A percentile compares a stretch with the other conserved stretches of the same genome.
Conservation (phyloP, 192 early-diverging fungal species). For the Gaertneriomyces semiglobifer region DNA sequence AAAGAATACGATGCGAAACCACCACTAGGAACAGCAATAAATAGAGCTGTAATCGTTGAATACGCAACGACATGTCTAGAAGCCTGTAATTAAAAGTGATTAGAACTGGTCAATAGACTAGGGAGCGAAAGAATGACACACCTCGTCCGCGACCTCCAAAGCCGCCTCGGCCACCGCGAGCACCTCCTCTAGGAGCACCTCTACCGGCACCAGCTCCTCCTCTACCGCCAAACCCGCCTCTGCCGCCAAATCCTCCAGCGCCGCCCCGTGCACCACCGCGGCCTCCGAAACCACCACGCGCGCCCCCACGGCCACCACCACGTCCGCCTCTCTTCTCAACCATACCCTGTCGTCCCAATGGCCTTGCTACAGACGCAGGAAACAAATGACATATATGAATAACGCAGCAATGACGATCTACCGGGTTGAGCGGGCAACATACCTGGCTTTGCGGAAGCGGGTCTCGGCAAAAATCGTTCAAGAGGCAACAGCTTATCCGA, state of each 20-base stretch:
- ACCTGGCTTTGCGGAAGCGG: conserved; percentile 65
- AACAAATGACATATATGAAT: not conserved
- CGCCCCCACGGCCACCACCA: conserved; percentile 39
- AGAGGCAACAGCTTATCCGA: conserved; percentile 91
- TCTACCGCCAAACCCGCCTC: conserved; percentile 22
- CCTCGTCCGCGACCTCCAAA: conserved; percentile 28
- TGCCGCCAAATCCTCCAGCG: conserved; percentile 22
- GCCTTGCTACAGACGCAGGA: conserved; percentile 56
- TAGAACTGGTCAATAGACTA: not conserved
- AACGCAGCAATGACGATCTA: not conserved
- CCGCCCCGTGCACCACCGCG: conserved; percentile 31
- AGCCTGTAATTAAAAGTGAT: too few relatives aligned
- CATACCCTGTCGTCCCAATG: conserved; percentile 57
- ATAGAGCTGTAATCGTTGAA: too few relatives aligned
- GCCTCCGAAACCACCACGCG: conserved; percentile 45
- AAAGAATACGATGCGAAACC: too few relatives aligned
- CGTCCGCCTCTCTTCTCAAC: conserved; percentile 59
- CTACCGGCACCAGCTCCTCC: conserved; percentile 37
- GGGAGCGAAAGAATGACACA: not conserved
- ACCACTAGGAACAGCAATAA: too few relatives aligned
- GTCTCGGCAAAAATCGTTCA: conserved; percentile 96
- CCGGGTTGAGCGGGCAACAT: conserved; percentile 12
- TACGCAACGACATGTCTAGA: too few relatives aligned
- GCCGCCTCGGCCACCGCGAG: conserved; percentile 38
- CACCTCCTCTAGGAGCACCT: conserved; percentile 45